Evolutionary conservation across 768 basidiomycete genomes (phyloP), one percentile per base, ranked within the genome.

Genomic region (Porpolomopsis calyptriformis): DNA sequence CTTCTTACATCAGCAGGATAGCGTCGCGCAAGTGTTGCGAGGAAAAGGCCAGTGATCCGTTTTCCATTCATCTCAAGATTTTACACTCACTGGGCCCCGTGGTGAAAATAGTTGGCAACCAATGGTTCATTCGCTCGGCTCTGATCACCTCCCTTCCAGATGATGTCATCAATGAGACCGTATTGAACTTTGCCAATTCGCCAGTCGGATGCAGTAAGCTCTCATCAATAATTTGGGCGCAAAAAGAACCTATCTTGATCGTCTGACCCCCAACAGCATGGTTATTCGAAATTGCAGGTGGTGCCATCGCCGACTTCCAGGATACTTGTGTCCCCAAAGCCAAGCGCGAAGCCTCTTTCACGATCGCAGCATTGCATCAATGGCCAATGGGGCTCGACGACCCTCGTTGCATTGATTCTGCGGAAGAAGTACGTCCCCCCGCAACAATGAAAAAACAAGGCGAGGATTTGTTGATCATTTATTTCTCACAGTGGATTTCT

Each of bases 71-170:
- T 16, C 34, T 23, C 12, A 12, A 31, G 9, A 27, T 45, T 25
- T 27, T 48, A 31, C 23, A 16, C 16, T 16, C 12, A 38, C 31
- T 26, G 8, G 10, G 7, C 9, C 31, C 20, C 52, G 36, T 36
- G 48, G 35, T 37, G 23, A 31, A 19, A 44, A 19, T 55, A 87
- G 85, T 78, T 34, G 85, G 85, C 7, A 70, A 85, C 37, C 87
- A 88, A 57, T 90, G 91, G 91, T 92, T 82, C 65, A 87, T 94
- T 53, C 87, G 91, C 47, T 88, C 85, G 10, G 77, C 85, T 11
- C 67, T 94, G 51, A 80, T 93, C 47, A 77, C 69, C n/a, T 80
- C 85, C 0, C 73, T 96, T 34, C 82, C 85, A 2, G 92, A 96
- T 60, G 85, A 91, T 22, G 72, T 90, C 51, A 80, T 93, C 60